Evolutionary conservation across 2,329 filamentous ascomycete genomes (phyloP).

Genomic region (Ophiostoma perfectum): DNA sequence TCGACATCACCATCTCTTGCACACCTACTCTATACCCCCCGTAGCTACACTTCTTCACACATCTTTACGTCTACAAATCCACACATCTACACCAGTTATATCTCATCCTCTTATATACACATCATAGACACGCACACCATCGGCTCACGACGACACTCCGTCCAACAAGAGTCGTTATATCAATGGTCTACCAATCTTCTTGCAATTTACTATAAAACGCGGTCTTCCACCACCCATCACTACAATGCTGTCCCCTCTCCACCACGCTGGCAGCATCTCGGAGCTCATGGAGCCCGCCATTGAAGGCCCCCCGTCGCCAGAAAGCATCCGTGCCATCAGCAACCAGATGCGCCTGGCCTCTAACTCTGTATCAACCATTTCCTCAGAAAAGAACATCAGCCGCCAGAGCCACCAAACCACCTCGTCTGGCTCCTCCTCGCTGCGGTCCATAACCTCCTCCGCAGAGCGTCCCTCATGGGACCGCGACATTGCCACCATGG

Average conservation of each 20-base stretch:
- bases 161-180: background rate
- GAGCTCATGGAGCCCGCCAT: slow-evolving; percentile 53
- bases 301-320: slow-evolving; percentile 57
- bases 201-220: background rate
- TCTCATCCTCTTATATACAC: background rate
- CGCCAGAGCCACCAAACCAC: slow-evolving; percentile 40
- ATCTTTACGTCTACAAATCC: background rate
- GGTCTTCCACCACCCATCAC: background rate
- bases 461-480: slow-evolving; percentile 47
- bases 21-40: background rate
- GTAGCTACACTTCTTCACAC: background rate
- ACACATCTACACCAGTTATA: background rate
- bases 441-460: slow-evolving; percentile 41
- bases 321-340: slow-evolving; percentile 53
- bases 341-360: slow-evolving; percentile 47
- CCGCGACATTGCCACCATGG: slow-evolving; percentile 45
- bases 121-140: background rate
- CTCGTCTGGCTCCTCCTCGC: slow-evolving; percentile 53
- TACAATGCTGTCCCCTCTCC: slow-evolving; percentile 19
- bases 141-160: background rate
- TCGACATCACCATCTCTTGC: slow-evolving; percentile 1
- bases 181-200: background rate
- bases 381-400: slow-evolving; percentile 38
- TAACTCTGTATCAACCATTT: slow-evolving; percentile 40
- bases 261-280: slow-evolving; percentile 28